A percentile compares a stretch with the other conserved stretches of the same genome.
Conservation (phyloP, 768 basidiomycete species). For the Agrocybe praecox region DNA sequence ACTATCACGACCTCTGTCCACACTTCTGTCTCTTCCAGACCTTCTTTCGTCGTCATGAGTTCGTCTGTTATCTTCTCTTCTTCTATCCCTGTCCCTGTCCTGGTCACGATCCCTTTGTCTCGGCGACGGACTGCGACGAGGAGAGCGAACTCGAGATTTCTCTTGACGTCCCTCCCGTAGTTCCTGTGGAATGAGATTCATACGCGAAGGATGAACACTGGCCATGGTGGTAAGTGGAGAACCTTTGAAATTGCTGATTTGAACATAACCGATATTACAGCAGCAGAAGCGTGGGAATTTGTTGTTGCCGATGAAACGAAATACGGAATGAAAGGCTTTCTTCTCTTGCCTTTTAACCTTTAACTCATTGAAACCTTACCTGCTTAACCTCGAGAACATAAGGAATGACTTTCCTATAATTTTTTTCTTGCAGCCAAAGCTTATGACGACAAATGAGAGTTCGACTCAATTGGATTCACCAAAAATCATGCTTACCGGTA, state of each 20-base stretch:
- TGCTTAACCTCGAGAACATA: no score
- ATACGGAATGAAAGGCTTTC: no score
- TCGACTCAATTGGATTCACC: no score
- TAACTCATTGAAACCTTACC: no score
- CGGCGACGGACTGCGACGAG: constrained; percentile 24
- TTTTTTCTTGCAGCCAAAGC: no score
- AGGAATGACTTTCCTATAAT: no score
- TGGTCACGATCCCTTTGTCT: constrained; percentile 21
- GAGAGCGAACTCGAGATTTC: constrained; percentile 32
- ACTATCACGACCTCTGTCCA: constrained; percentile 18
- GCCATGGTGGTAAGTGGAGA: constrained; percentile 50
- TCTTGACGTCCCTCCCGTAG: constrained; percentile 20
- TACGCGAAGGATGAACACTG: constrained; percentile 72
- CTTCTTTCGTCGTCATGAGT: constrained; percentile 5
- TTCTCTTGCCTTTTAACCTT: no score
- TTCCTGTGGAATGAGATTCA: constrained; percentile 63
- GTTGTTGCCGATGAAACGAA: no score
- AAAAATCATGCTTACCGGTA: no score
- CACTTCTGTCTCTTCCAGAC: constrained; percentile 11
- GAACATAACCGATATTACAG: background rate
- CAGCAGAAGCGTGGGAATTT: background rate
- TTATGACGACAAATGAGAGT: no score
- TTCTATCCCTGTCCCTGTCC: constrained; percentile 15
- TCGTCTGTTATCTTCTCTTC: constrained; percentile 8
- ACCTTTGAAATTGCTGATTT: background rate